These are phyloP conservation scores for Heimioporus sp. DNA, from an alignment of 768 basidiomycete genomes.

Conservation along the genomic window DNA sequence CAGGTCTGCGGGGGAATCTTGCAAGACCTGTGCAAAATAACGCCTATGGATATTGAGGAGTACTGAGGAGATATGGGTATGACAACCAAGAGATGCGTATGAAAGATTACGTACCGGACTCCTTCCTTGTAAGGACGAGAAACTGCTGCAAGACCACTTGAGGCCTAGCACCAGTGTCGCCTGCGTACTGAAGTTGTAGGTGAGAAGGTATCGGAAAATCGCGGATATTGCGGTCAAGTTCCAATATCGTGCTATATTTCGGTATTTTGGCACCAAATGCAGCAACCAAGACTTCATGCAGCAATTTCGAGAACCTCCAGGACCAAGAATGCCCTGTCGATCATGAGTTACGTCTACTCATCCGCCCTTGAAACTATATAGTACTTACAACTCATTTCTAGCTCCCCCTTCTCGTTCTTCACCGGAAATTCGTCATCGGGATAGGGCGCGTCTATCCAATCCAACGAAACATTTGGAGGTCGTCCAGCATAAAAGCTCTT, in stretches of 20 bases:
- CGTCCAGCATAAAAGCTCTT: constrained; percentile 65
- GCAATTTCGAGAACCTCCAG: constrained; percentile 50
- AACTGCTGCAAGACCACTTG: constrained; percentile 40
- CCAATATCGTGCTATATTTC: constrained; percentile 49
- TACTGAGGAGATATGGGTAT: constrained; percentile 33
- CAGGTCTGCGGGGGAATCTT: constrained; percentile 55
- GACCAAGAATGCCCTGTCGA: constrained; percentile 54
- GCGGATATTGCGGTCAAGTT: constrained; percentile 59
- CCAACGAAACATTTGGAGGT: constrained; percentile 51
- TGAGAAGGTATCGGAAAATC: constrained; percentile 52
- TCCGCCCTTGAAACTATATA: neutral
- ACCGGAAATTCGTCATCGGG: constrained; percentile 44
- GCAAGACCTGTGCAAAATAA: constrained; percentile 66
- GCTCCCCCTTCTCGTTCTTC: constrained; percentile 32
- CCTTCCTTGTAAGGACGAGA: constrained; percentile 45
- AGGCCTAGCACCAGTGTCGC: constrained; percentile 14
- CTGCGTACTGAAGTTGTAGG: constrained; percentile 39
- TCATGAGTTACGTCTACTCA: neutral
- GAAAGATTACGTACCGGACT: constrained; percentile 39
- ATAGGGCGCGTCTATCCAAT: constrained; percentile 56
- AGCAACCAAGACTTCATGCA: constrained; percentile 49
- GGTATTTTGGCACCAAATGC: constrained; percentile 55
- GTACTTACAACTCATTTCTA: constrained; percentile 43
- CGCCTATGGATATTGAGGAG: constrained; percentile 64
- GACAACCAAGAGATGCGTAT: neutral